Percentiles rank a stretch among this genome's conserved stretches.
Evolutionary conservation across 352 stramenopile genomes (phyloP).

Genomic region (Globisporangium cederbergense): DNA sequence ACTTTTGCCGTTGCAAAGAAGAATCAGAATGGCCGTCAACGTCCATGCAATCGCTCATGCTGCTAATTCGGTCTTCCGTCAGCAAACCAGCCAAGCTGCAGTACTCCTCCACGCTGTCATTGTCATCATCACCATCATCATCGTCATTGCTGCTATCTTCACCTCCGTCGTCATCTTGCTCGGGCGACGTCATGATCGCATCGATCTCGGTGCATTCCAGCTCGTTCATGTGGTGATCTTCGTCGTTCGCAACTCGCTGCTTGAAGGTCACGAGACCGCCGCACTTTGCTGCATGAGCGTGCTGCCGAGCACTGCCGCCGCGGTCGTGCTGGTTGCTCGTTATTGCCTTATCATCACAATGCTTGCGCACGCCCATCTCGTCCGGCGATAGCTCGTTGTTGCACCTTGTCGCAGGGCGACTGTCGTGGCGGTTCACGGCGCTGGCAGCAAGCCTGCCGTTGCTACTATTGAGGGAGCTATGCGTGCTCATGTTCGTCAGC

Average conservation of each 20-base stretch:
- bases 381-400: neutral
- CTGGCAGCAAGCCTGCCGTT: neutral
- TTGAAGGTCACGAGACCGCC: neutral
- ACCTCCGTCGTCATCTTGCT: neutral
- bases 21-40: neutral
- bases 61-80: neutral
- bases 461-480: neutral
- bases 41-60: slow-evolving; percentile 3
- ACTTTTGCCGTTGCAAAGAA: slow-evolving; percentile 13
- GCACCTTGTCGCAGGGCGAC: neutral
- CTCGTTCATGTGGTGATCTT: slow-evolving; percentile 6
- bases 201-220: neutral
- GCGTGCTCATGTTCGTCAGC: neutral
- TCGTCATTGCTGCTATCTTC: neutral
- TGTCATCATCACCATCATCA: neutral
- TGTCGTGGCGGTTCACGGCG: neutral
- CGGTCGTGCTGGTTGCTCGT: neutral
- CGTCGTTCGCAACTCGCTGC: neutral
- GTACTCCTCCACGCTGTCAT: slow-evolving; percentile 2
- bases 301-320: neutral
- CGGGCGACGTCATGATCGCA: slow-evolving; percentile 6
- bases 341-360: neutral
- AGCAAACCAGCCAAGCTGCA: slow-evolving; percentile 5
- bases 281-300: neutral
- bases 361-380: neutral